Evolutionary conservation across 2,329 filamentous ascomycete species (phyloP).

Genomic region (Camptophora hylomeconis): DNA sequence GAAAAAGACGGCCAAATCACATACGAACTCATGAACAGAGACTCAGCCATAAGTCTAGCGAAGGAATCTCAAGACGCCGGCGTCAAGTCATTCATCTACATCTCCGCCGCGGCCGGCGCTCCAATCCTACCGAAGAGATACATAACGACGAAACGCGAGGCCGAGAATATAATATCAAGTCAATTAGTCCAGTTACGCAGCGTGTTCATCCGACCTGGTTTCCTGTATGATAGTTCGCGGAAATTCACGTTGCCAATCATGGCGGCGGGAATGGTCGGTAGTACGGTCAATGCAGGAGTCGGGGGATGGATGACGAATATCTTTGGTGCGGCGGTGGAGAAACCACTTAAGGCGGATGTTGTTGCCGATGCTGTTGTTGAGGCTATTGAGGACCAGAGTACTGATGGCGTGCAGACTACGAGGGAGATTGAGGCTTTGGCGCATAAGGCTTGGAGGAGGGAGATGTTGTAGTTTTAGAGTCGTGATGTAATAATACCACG

Average conservation of each 20-base stretch:
- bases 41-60: conserved; percentile 64
- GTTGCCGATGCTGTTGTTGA: conserved; percentile 87
- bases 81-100: conserved; percentile 64
- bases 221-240: conserved; percentile 77
- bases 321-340: conserved; percentile 70
- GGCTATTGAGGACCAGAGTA: conserved; percentile 59
- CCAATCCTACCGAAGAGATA: conserved; percentile 76
- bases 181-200: conserved; percentile 63
- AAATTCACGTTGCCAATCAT: conserved; percentile 77
- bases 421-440: conserved; percentile 71
- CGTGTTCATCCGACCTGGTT: conserved; percentile 72
- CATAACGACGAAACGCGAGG: conserved; percentile 82
- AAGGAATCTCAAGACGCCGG: conserved; percentile 55
- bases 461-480: conserved; percentile 67
- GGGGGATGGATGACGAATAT: conserved; percentile 63
- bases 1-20: conserved; percentile 67
- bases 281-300: conserved; percentile 56
- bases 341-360: conserved; percentile 74
- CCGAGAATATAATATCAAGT: conserved; percentile 61
- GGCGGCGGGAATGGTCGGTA: conserved; percentile 59
- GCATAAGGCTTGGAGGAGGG: conserved; percentile 72
- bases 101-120: conserved; percentile 77
- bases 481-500: no score
- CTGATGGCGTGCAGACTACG: conserved; percentile 65
- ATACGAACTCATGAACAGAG: conserved; percentile 91